A percentile compares a stretch with the other conserved stretches of the same genome.
phyloP scores from a whole-genome alignment of 768 basidiomycete species.

The Leucocoprinus birnbaumii region DNA sequence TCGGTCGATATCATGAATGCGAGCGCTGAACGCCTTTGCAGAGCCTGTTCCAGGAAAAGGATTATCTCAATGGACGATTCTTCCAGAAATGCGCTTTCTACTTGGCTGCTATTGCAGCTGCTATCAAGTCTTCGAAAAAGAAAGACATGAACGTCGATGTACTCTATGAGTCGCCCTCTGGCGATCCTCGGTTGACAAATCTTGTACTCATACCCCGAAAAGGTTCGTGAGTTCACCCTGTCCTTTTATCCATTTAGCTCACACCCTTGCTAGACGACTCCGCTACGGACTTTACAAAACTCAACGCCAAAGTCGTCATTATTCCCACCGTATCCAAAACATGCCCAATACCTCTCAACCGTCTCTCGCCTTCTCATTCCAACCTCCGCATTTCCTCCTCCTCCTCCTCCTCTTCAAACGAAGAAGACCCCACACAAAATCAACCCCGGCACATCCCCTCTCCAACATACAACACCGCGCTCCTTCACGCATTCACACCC shows the following conservation, averaged over 20 bases:
- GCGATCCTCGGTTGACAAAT: slow-evolving; percentile 64
- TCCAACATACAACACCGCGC: slow-evolving; percentile 75
- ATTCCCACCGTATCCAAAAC: slow-evolving; percentile 60
- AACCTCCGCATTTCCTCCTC: slow-evolving; percentile 39
- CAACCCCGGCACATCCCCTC: slow-evolving; percentile 44
- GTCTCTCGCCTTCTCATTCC: slow-evolving; percentile 71
- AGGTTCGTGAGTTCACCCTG: slow-evolving; percentile 33
- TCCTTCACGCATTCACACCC: slow-evolving; percentile 53
- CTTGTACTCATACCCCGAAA: slow-evolving; percentile 57
- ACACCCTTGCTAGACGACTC: slow-evolving; percentile 39
- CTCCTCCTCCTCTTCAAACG: slow-evolving; percentile 15
- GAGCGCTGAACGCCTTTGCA: slow-evolving; percentile 22
- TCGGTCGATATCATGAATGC: too few species aligned
- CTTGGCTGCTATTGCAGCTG: slow-evolving; percentile 72
- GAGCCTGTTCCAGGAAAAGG: slow-evolving; percentile 93
- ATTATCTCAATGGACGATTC: slow-evolving; percentile 84
- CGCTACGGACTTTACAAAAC: slow-evolving; percentile 57
- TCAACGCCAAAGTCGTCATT: slow-evolving; percentile 70
- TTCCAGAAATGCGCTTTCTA: slow-evolving; percentile 94
- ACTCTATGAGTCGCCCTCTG: slow-evolving; percentile 52
- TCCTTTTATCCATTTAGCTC: slow-evolving; percentile 19
- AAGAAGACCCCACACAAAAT: slow-evolving; percentile 18
- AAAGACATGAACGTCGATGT: slow-evolving; percentile 53
- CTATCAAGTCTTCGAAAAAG: slow-evolving; percentile 45
- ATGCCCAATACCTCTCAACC: slow-evolving; percentile 63